Percentiles rank a stretch among this genome's conserved stretches.
Evolutionary conservation across 768 basidiomycete species (phyloP).

Genomic region (Suillus occidentalis): DNA sequence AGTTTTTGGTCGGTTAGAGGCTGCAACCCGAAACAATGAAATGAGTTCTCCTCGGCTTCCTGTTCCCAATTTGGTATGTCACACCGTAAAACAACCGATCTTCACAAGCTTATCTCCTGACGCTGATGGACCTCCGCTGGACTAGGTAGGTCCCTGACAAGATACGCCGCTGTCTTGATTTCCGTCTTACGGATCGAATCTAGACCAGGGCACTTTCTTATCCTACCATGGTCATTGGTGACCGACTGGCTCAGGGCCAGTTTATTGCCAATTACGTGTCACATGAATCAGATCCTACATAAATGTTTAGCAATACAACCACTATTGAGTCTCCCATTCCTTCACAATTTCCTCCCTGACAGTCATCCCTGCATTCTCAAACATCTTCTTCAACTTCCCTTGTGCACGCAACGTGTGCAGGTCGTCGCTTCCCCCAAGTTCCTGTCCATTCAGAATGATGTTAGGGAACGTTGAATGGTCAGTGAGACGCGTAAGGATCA

Average conservation of each 20-base stretch:
- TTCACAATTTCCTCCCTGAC: constrained; percentile 25
- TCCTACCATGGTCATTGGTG: no score
- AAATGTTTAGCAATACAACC: no score
- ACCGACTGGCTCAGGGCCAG: no score
- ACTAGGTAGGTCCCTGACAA: no score
- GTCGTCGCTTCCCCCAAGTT: constrained; percentile 67
- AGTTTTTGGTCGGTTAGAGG: background rate
- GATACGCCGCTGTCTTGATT: no score
- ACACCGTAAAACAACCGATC: background rate
- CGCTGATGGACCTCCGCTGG: no score
- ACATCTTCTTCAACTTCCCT: constrained; percentile 40
- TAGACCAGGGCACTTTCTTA: no score
- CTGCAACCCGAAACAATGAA: constrained; percentile 3
- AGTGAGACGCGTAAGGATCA: constrained; percentile 65
- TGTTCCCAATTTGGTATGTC: background rate
- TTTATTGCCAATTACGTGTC: no score
- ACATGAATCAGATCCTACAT: no score
- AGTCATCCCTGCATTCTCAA: constrained; percentile 49
- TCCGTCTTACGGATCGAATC: no score
- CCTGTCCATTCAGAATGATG: constrained; percentile 59
- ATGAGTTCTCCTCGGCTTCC: background rate
- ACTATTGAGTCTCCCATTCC: background rate
- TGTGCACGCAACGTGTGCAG: constrained; percentile 47
- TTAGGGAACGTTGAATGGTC: constrained; percentile 75
- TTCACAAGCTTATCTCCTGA: no score